Percentiles rank a stretch among this genome's conserved stretches.
phyloP scores from a whole-genome alignment of 148 eudicot species.

The Vaccinium macrocarpon region DNA sequence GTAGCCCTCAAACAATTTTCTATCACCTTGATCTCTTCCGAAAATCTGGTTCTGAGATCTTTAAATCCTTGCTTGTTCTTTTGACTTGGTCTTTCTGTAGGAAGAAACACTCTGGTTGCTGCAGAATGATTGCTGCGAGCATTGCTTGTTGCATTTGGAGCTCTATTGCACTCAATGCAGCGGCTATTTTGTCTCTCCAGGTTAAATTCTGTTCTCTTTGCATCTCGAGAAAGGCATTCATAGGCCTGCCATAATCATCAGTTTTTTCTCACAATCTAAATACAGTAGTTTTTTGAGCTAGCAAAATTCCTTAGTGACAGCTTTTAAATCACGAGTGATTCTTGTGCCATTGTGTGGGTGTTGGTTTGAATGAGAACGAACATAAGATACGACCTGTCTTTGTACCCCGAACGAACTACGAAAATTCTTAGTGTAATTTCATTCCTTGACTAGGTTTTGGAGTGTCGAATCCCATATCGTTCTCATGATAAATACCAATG shows the following conservation, averaged over 20 bases:
- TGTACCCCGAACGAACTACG: no score
- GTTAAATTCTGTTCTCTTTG: slow-evolving; percentile 55
- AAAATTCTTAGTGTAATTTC: background rate
- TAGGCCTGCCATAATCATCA: slow-evolving; percentile 56
- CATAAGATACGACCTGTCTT: no score
- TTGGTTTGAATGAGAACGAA: no score
- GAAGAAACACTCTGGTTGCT: background rate
- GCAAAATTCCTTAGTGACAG: no score
- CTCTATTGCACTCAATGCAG: slow-evolving; percentile 39
- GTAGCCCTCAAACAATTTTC: slow-evolving; percentile 54
- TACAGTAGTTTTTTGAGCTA: no score
- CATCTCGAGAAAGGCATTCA: slow-evolving; percentile 48
- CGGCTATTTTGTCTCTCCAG: slow-evolving; percentile 40
- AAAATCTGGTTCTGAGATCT: slow-evolving; percentile 38
- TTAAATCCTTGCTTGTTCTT: slow-evolving; percentile 20
- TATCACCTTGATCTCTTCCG: slow-evolving; percentile 54
- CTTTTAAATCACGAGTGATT: no score
- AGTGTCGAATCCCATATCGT: no score
- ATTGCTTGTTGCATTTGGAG: background rate
- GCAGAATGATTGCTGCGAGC: background rate
- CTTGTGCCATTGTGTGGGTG: no score
- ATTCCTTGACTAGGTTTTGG: no score
- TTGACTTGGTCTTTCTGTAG: slow-evolving; percentile 12
- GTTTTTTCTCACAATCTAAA: background rate
- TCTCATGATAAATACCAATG: background rate